phyloP scores from a whole-genome alignment of 331 rosid genomes.

The Pyracantha coccinea region DNA sequence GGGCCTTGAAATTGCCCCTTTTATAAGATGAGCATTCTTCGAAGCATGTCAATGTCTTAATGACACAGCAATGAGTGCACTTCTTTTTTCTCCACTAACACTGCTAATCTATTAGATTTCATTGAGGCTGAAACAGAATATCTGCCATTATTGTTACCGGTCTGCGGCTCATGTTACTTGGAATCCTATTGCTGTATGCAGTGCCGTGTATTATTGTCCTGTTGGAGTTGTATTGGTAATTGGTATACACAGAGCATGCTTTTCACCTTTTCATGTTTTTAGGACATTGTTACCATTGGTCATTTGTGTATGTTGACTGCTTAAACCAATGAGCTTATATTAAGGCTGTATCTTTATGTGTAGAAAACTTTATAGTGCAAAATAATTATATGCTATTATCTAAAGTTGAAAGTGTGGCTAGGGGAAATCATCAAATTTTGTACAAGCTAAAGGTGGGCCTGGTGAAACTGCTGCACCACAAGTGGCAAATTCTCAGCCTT shows the following conservation, averaged over 20 bases:
- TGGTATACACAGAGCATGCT: neutral
- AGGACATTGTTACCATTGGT: neutral
- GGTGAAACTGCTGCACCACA: conserved; percentile 35
- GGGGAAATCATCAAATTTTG: conserved; percentile 38
- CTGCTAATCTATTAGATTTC: neutral
- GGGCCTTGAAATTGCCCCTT: neutral
- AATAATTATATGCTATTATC: neutral
- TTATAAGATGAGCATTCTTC: neutral
- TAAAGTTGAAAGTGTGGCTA: conserved; percentile 11
- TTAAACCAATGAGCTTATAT: neutral
- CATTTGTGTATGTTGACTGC: conserved; percentile 1
- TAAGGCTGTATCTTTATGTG: neutral
- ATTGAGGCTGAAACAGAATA: neutral
- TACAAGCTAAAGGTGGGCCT: conserved; percentile 36
- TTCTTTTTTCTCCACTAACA: neutral
- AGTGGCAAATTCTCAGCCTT: conserved; percentile 42
- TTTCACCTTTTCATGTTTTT: neutral
- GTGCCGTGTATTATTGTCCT: neutral
- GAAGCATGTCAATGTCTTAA: neutral
- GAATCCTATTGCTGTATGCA: neutral
- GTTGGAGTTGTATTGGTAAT: neutral
- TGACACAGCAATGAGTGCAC: neutral
- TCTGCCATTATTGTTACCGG: neutral
- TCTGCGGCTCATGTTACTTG: neutral
- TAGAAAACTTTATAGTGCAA: neutral